Conservation (phyloP, 192 early-diverging fungal species). For the Backusella parvicylindrica region DNA sequence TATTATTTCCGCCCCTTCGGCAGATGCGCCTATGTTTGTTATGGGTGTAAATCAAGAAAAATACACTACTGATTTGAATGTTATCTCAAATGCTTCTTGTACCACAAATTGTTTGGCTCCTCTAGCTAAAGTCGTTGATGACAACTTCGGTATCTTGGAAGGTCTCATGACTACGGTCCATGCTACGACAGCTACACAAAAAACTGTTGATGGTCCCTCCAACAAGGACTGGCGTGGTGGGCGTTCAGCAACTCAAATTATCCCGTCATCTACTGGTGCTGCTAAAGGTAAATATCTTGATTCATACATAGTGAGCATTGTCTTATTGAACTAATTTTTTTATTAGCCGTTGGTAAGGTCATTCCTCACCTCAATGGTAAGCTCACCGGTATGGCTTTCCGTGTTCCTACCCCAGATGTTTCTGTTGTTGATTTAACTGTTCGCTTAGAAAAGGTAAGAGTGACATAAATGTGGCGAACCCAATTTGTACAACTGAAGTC, state of each 20-base stretch:
- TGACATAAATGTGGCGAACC: too few species aligned
- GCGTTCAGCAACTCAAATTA: slow-evolving; percentile 89
- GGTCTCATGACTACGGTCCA: slow-evolving; percentile 98
- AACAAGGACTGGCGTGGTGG: slow-evolving; percentile 95
- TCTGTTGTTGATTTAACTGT: slow-evolving; percentile 96
- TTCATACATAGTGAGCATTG: background rate
- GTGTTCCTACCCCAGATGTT: slow-evolving; percentile 90
- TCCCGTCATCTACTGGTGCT: slow-evolving; percentile 94
- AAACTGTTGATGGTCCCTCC: slow-evolving; percentile 97
- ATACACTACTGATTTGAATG: slow-evolving; percentile 77
- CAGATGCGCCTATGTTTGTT: slow-evolving; percentile 96
- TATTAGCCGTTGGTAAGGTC: slow-evolving; percentile 88
- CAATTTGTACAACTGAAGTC: background rate
- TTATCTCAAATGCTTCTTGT: slow-evolving; percentile 98
- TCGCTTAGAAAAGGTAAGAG: slow-evolving; percentile 69
- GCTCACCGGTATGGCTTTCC: slow-evolving; percentile 97
- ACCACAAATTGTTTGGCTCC: slow-evolving; percentile 99
- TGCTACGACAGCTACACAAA: slow-evolving; percentile 96
- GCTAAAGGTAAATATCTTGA: slow-evolving; percentile 59
- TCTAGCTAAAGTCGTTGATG: slow-evolving; percentile 92
- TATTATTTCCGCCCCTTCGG: slow-evolving; percentile 93
- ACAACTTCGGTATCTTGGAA: slow-evolving; percentile 92
- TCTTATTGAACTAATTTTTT: background rate
- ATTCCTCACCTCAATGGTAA: slow-evolving; percentile 91
- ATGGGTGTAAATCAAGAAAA: slow-evolving; percentile 91